Evolutionary conservation across 1,139 yeast genomes (phyloP), one percentile per base, ranked within the genome.

Genomic region (Suhomyces panamericanus): DNA sequence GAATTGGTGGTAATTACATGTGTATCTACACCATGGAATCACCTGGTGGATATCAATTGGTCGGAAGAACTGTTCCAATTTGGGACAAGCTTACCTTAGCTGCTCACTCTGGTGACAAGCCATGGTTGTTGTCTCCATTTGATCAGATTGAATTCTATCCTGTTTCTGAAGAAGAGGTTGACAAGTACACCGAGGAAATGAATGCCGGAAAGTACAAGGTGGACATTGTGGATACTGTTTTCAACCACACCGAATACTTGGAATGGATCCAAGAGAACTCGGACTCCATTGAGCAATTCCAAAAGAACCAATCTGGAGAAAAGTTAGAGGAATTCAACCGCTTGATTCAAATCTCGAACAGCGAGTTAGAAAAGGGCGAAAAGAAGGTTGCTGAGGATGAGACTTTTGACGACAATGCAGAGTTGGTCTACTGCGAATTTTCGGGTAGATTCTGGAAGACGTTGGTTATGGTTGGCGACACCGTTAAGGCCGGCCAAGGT

Each of bases 1-100:
- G 99, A 60, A 85, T 93, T 63, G 99, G 98, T 54, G 98, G 98
- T 56, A 89, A 85, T 85, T 93, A 90, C 75, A 90, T 91, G 97
- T 91, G 98, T 73, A 91, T 93, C 56, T 93, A 93, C 68, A 90
- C 98, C 37, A 90, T 91, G 91, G 96, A 91, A 57, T 88, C 96
- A 22, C 99, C 99, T 43, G 99, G 99, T 69, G 99, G 99, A 27
- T 93, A 93, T 68, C 98, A 91, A 71, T 78, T 93, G 58, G 93
- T 90, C 51, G 99, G 98, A 47, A 81, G 98, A 63, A 93, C 99
- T 5, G 83, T 93, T 54, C 98, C 98, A 47, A 91, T 91, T 56
- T 93, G 99, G 99, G 98, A 93, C 66, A 91, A 89, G 70, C 77
- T 91, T 58, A 78, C 88, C 29, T 73, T 93, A 49, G 93, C 93